Evolutionary conservation across 2,329 filamentous ascomycete species (phyloP).

Genomic region (Ascochyta fabae): DNA sequence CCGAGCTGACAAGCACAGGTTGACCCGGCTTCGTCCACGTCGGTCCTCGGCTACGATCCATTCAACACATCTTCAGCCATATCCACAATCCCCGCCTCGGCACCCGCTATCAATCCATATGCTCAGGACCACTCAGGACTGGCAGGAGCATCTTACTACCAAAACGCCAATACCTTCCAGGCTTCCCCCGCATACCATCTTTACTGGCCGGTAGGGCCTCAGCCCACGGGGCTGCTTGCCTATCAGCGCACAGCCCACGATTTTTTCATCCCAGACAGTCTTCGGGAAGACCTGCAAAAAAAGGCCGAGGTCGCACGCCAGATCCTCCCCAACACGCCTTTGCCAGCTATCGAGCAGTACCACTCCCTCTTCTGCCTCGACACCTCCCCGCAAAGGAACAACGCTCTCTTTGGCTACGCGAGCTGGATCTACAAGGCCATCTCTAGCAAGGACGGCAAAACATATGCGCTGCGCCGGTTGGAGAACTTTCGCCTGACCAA

Average conservation of each 20-base stretch:
- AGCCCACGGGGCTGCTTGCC: slow-evolving; percentile 78
- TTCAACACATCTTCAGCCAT: slow-evolving; percentile 49
- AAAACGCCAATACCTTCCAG: slow-evolving; percentile 61
- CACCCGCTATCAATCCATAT: slow-evolving; percentile 68
- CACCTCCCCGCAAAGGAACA: slow-evolving; percentile 77
- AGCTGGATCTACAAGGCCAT: slow-evolving; percentile 97
- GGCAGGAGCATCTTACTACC: slow-evolving; percentile 70
- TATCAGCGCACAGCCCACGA: slow-evolving; percentile 90
- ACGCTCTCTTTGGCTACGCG: slow-evolving; percentile 80
- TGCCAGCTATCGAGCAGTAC: slow-evolving; percentile 83
- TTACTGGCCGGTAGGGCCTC: slow-evolving; percentile 86
- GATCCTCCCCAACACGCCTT: slow-evolving; percentile 77
- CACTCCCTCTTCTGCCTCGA: slow-evolving; percentile 92
- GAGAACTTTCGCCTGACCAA: slow-evolving; percentile 90
- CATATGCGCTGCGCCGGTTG: slow-evolving; percentile 85
- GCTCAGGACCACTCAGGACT: slow-evolving; percentile 72
- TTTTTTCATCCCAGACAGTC: slow-evolving; percentile 86
- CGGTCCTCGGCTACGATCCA: slow-evolving; percentile 52
- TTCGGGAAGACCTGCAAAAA: slow-evolving; percentile 87
- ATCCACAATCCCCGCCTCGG: slow-evolving; percentile 41
- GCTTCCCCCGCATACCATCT: slow-evolving; percentile 75
- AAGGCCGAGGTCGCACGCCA: slow-evolving; percentile 86
- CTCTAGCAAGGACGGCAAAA: slow-evolving; percentile 84
- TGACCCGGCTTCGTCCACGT: slow-evolving; percentile 41
- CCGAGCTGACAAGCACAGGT: slow-evolving; percentile 28